These are phyloP conservation scores for Tetracentron sinense DNA, from an alignment of 164 flowering plant species.

Conservation along the genomic window DNA sequence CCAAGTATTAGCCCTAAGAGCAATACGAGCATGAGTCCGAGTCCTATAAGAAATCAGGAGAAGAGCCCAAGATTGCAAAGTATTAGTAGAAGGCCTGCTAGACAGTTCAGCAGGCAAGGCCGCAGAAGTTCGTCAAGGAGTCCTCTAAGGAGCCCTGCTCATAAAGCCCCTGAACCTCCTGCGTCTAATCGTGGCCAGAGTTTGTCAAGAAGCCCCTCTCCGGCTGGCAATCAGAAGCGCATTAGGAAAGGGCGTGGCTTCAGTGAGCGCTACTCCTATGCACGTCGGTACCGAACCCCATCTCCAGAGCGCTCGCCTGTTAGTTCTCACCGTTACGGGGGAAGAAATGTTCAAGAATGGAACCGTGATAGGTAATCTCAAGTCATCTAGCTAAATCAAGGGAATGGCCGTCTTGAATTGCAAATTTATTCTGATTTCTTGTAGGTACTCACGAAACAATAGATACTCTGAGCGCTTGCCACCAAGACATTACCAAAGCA, in stretches of 20 bases:
- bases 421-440: conserved; percentile 13
- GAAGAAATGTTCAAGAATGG: conserved; percentile 46
- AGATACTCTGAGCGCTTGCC: conserved; percentile 52
- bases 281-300: conserved; percentile 79
- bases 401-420: too few species aligned
- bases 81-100: conserved; percentile 26
- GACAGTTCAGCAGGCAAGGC: conserved; percentile 19
- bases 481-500: conserved; percentile 41
- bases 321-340: conserved; percentile 42
- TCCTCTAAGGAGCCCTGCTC: conserved; percentile 30
- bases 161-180: conserved; percentile 33
- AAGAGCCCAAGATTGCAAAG: conserved; percentile 24
- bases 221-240: conserved; percentile 47
- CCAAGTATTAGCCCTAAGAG: conserved; percentile 22
- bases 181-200: conserved; percentile 23
- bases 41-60: conserved; percentile 28
- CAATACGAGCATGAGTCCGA: conserved; percentile 36
- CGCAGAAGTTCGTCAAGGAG: conserved; percentile 28
- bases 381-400: too few species aligned
- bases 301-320: conserved; percentile 64
- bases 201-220: conserved; percentile 38
- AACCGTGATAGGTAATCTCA: conserved; percentile 56
- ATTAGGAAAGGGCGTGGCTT: conserved; percentile 88
- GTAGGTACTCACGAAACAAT: conserved; percentile 56
- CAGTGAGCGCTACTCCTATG: conserved; percentile 64